These are phyloP conservation scores for Nephromyces sp. DNA, from an alignment of 169 alveolate genomes.

Conservation along the genomic window DNA sequence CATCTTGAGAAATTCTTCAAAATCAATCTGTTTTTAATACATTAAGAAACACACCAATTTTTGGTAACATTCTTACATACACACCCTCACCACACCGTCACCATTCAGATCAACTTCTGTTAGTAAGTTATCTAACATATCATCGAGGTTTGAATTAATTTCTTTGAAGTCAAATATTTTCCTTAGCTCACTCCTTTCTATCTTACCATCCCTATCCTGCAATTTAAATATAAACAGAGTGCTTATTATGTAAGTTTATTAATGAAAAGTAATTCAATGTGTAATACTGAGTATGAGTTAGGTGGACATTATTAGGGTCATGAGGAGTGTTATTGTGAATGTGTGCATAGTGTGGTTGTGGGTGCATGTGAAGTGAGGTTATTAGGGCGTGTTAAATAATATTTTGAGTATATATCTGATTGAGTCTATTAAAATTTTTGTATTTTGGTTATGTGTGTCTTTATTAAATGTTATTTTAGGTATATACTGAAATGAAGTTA, in stretches of 20 bases:
- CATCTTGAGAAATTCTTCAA: conserved; percentile 37
- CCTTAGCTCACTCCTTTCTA: conserved; percentile 57
- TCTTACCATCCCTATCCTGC: conserved; percentile 65
- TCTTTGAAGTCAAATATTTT: conserved; percentile 44
- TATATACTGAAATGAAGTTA: too few species aligned
- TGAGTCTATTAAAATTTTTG: background rate
- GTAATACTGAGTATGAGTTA: background rate
- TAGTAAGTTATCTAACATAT: conserved; percentile 28
- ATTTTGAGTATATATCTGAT: too few species aligned
- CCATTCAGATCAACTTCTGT: conserved; percentile 52
- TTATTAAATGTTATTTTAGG: too few species aligned
- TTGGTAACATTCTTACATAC: background rate
- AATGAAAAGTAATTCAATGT: background rate
- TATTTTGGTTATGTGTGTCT: too few species aligned
- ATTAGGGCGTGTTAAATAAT: too few species aligned
- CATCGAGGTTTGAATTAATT: conserved; percentile 26
- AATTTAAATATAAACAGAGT: background rate
- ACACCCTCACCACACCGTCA: conserved; percentile 44
- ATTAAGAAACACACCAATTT: background rate
- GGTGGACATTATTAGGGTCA: too few species aligned
- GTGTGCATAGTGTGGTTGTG: too few species aligned
- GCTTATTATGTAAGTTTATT: background rate
- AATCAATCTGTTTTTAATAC: conserved; percentile 24
- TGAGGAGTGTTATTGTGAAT: too few species aligned
- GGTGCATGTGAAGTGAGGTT: too few species aligned